Evolutionary conservation across 371 early-diverging fungal species (phyloP).

Genomic region (Batrachochytrium dendrobatidis): DNA sequence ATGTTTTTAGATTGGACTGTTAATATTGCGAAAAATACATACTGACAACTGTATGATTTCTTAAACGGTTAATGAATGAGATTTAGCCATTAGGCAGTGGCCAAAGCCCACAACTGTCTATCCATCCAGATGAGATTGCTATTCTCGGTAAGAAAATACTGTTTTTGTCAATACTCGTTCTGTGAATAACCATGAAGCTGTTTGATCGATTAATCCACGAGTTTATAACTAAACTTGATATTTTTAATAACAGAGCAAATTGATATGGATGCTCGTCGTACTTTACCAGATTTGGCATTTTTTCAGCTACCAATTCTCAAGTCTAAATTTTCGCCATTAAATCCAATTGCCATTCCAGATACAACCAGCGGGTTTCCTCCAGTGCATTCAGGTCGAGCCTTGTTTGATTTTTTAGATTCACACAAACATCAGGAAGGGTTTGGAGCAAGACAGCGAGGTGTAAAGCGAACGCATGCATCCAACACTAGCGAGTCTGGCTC

Average conservation of each 20-base stretch:
- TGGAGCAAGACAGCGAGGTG: slow-evolving; percentile 8
- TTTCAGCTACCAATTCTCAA: slow-evolving; percentile 60
- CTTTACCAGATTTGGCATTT: slow-evolving; percentile 74
- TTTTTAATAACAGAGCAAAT: slow-evolving; percentile 60
- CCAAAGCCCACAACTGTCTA: background rate
- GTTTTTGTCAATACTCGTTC: background rate
- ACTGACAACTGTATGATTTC: too few relatives aligned
- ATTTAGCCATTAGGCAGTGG: too few relatives aligned
- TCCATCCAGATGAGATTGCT: background rate
- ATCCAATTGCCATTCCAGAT: slow-evolving; percentile 23
- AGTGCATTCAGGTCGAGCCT: too few relatives aligned
- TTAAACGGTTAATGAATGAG: too few relatives aligned
- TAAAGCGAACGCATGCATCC: too few relatives aligned
- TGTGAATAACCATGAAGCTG: slow-evolving; percentile 5
- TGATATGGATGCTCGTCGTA: slow-evolving; percentile 75
- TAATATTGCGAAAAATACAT: too few relatives aligned
- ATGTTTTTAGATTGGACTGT: background rate
- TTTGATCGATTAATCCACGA: slow-evolving; percentile 39
- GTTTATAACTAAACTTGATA: slow-evolving; percentile 24
- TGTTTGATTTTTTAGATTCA: too few relatives aligned
- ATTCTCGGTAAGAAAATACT: background rate
- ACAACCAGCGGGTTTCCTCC: slow-evolving; percentile 1
- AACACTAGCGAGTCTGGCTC: too few relatives aligned
- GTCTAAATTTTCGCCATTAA: slow-evolving; percentile 46
- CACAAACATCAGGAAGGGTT: too few relatives aligned